Evolutionary conservation across 441 rosid genomes (phyloP), one percentile per base, ranked within the genome.

Genomic region (Gossypium davidsonii): DNA sequence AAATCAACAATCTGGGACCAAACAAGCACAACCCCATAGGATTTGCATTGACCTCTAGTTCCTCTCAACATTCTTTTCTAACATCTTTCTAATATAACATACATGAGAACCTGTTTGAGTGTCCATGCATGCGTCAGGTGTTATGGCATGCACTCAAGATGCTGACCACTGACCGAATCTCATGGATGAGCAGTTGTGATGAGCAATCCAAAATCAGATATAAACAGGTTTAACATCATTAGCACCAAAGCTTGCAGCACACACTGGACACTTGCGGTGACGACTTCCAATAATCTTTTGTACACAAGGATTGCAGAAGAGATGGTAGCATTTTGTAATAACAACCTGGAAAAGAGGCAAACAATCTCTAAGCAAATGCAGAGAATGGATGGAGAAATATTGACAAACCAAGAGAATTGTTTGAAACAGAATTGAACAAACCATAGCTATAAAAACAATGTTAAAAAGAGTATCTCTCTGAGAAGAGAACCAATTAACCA

Each of bases 181-280:
- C 77, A 2, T 72, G 70, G 20, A 25, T 6, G 53, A 62, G 53
- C 71, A 60, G 67, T 55, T 39, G 3, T 3, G 51, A 23, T 52
- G 12, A 64, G 23, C 34, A 48, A n/a, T 67, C 73, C 55, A 42
- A 20, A 28, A 15, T 88, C 86, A 90, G 78, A 90, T 89, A 72
- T 91, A 91, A 65, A 90, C 97, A 78, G 97, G 97, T 76, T 89
- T 96, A 52, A 96, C 93, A 69, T 96, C 97, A 60, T 91, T 93
- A 21, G 83, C 78, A 56, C 98, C 94, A 73, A 96, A 93, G 86
- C 91, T 96, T 58, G 89, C 84, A 23, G 88, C 82, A 75, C 99
- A 96, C 3, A 82, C 83, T 6, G 97, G 97, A 78, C 98, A 96
- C 79, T 93, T 96, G 71, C 96, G 89, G 57, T 88, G 96, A 31